A percentile compares a stretch with the other conserved stretches of the same genome.
Conservation (phyloP, 2,329 filamentous ascomycete species). For the Alternaria alternata region DNA sequence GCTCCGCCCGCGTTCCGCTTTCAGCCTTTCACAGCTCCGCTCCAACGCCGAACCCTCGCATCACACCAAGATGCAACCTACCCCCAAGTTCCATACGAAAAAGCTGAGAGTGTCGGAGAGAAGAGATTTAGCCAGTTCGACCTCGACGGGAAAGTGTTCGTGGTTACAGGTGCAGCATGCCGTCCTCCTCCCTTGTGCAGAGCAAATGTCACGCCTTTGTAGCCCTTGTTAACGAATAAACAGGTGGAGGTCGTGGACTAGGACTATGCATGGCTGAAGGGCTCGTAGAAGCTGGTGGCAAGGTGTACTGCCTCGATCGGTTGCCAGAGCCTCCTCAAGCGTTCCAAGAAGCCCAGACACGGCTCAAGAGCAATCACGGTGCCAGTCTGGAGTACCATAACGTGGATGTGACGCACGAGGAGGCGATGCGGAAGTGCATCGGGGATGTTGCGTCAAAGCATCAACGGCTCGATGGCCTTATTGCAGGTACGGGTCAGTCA, state of each 20-base stretch:
- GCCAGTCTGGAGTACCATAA: slow-evolving; percentile 75
- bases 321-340: slow-evolving; percentile 63
- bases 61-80: slow-evolving; percentile 21
- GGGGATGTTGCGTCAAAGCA: slow-evolving; percentile 72
- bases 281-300: slow-evolving; percentile 77
- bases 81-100: slow-evolving; percentile 28
- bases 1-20: slow-evolving; percentile 8
- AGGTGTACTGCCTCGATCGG: slow-evolving; percentile 71
- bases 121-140: slow-evolving; percentile 40
- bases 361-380: slow-evolving; percentile 67
- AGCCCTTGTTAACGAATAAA: slow-evolving; percentile 36
- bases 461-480: slow-evolving; percentile 77
- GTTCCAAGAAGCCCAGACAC: slow-evolving; percentile 69
- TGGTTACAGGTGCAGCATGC: slow-evolving; percentile 70
- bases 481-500: slow-evolving; percentile 57
- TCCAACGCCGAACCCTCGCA: slow-evolving; percentile 17
- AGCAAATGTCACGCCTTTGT: slow-evolving; percentile 46
- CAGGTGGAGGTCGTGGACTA: slow-evolving; percentile 73
- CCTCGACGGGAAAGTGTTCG: slow-evolving; percentile 42
- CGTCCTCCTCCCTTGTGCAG: slow-evolving; percentile 63
- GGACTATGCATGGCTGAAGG: slow-evolving; percentile 76
- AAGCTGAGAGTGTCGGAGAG: slow-evolving; percentile 24
- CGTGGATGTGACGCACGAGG: slow-evolving; percentile 78
- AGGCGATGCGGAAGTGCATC: slow-evolving; percentile 70
- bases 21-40: slow-evolving; percentile 6